Percentiles rank a stretch among this genome's conserved stretches.
phyloP scores from a whole-genome alignment of 768 basidiomycete genomes.

The Tylopilus sp. region DNA sequence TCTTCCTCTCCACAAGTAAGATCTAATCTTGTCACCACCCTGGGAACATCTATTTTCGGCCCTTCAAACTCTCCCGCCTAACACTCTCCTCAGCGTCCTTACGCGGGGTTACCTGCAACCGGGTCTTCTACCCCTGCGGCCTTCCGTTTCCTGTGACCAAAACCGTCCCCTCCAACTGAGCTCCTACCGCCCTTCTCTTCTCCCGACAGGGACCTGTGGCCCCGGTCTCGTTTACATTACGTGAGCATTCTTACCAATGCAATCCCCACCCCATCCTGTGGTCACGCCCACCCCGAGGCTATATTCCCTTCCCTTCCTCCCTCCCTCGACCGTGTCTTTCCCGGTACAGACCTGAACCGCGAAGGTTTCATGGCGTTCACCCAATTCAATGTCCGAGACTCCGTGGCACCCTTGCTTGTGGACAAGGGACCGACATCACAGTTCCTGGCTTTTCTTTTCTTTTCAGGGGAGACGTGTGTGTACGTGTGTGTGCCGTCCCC shows the following conservation, averaged over 20 bases:
- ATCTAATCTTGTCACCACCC: conserved; percentile 25
- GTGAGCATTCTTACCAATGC: conserved; percentile 2
- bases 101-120: conserved; percentile 9
- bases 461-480: too few species aligned
- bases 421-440: conserved; percentile 2
- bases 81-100: not conserved
- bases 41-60: conserved; percentile 18
- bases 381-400: conserved; percentile 31
- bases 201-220: conserved; percentile 4
- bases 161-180: conserved; percentile 16
- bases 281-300: conserved; percentile 11
- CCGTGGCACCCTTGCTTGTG: conserved; percentile 19
- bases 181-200: conserved; percentile 14
- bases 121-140: conserved; percentile 20
- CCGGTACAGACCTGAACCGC: conserved; percentile 18
- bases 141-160: conserved; percentile 24
- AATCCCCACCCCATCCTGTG: not conserved
- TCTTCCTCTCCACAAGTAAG: not conserved
- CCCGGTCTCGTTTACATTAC: conserved; percentile 6
- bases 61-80: conserved; percentile 20
- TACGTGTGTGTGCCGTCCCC: too few species aligned
- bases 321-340: not conserved
- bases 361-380: conserved; percentile 24
- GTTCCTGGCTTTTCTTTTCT: not conserved
- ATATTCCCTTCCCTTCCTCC: not conserved